These are phyloP conservation scores for Hypoxylon sp. DNA, from an alignment of 2,329 filamentous ascomycete species.

Conservation along the genomic window DNA sequence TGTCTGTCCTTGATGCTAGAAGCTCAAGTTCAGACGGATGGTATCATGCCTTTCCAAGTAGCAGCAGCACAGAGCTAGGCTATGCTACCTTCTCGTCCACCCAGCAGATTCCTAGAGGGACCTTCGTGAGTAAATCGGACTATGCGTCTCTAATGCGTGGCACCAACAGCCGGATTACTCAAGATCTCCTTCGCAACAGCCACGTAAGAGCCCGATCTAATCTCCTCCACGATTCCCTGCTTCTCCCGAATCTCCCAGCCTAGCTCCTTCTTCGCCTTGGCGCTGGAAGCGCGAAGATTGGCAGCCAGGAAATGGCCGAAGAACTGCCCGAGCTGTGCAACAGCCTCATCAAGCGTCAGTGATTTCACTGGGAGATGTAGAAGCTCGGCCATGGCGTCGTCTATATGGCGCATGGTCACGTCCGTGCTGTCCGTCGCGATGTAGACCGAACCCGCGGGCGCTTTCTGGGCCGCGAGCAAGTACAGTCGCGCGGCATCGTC, in stretches of 20 bases:
- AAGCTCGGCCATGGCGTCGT: conserved; percentile 45
- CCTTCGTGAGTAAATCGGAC: no score
- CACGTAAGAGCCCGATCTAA: conserved; percentile 48
- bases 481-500: conserved; percentile 60
- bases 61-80: background rate
- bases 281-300: conserved; percentile 53
- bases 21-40: background rate
- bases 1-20: background rate
- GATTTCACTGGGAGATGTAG: conserved; percentile 45
- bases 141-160: background rate
- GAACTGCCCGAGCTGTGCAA: conserved; percentile 48
- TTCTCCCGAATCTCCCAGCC: conserved; percentile 55
- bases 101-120: background rate
- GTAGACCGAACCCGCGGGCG: conserved; percentile 53
- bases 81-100: background rate
- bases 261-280: conserved; percentile 56
- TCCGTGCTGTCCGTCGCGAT: conserved; percentile 53
- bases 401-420: conserved; percentile 51
- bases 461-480: conserved; percentile 55
- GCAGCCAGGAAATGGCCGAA: conserved; percentile 53
- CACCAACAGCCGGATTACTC: background rate
- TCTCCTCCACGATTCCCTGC: conserved; percentile 54
- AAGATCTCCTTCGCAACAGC: conserved; percentile 27
- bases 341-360: conserved; percentile 48
- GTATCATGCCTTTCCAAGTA: background rate